These are phyloP conservation scores for Cochliopodium minus DNA, from an alignment of 208 protist genomes.

Conservation along the genomic window DNA sequence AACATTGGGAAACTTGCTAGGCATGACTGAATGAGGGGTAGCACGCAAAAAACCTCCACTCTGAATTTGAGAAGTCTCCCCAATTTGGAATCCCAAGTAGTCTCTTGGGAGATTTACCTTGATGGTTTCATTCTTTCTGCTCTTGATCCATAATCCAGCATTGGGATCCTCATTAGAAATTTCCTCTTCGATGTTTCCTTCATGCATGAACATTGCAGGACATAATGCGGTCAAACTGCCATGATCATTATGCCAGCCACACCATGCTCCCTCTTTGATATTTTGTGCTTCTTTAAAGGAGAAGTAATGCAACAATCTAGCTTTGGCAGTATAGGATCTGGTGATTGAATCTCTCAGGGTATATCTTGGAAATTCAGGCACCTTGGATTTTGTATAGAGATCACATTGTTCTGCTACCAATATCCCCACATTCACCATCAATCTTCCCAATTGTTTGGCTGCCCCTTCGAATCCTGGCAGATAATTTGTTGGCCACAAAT, in stretches of 20 bases:
- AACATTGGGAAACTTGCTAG: constrained; percentile 14
- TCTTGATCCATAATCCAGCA: constrained; percentile 27
- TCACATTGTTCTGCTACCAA: constrained; percentile 32
- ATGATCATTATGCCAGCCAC: constrained; percentile 44
- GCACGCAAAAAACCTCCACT: constrained; percentile 32
- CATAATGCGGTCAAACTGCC: constrained; percentile 32
- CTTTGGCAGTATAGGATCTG: constrained; percentile 21
- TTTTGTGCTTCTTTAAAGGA: constrained; percentile 9
- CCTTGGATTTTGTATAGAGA: constrained; percentile 7
- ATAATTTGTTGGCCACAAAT: constrained; percentile 37
- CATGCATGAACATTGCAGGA: constrained; percentile 25
- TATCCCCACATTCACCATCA: constrained; percentile 27
- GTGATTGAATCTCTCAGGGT: constrained; percentile 23
- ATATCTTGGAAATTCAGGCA: background rate
- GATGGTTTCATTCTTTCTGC: constrained; percentile 20
- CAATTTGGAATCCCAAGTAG: constrained; percentile 38
- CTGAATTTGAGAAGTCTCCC: constrained; percentile 33
- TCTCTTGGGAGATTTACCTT: constrained; percentile 24
- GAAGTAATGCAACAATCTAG: constrained; percentile 37
- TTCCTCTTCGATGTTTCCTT: background rate
- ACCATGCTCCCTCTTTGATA: constrained; percentile 18
- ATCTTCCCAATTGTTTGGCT: constrained; percentile 34
- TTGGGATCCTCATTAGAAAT: constrained; percentile 20
- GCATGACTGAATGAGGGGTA: constrained; percentile 36
- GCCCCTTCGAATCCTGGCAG: constrained; percentile 26